Evolutionary conservation across 78 protist genomes (phyloP), one percentile per base, ranked within the genome.

Genomic region (Pelomyxa schiedti): DNA sequence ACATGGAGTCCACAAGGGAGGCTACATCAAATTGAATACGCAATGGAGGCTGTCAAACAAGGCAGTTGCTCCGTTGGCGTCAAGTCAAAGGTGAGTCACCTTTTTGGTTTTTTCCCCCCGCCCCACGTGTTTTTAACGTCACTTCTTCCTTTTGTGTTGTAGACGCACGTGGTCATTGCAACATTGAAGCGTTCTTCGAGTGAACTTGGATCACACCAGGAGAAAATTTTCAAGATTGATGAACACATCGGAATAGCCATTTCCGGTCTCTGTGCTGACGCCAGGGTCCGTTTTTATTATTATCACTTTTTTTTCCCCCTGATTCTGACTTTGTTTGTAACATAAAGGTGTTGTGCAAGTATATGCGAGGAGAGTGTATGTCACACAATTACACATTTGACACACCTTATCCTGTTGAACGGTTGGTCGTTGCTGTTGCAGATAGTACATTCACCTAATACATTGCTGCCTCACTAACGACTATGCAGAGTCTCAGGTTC

Each of bases 21-120:
- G 4, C 80, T 96, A 71, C 92, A 88, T 72, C 97, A 96, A 87
- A 82, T 94, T 5, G 99, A 96, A 80, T 96, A 96, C 65, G 99
- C 99, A 22, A 93, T 92, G 95, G 97, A 96, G 70, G 99, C 99
- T 5, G 97, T 96, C 1, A 94, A 94, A 75, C 96, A 94, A 78
- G 99, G 94, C 36, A 77, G 88, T 28, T 93, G 92, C 5, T 81
- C 90, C 16, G 92, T 94, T 24, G 97, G 94, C 2, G 81, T 87
- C 30, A 80, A 83, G 39, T 79, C 84, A 9, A 83, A 84, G 58
- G 58, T 47, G 32, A 16, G 58, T n/a, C n/a, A n/a, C n/a, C n/a
- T n/a, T n/a, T n/a, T n/a, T n/a, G n/a, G n/a, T n/a, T n/a, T n/a
- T n/a, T n/a, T 6, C 58, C 58, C 16, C 32, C 58, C 58, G 32